Evolutionary conservation across 805 yeast genomes (phyloP), one percentile per base, ranked within the genome.

Genomic region (Zygosaccharomyces bailii): DNA sequence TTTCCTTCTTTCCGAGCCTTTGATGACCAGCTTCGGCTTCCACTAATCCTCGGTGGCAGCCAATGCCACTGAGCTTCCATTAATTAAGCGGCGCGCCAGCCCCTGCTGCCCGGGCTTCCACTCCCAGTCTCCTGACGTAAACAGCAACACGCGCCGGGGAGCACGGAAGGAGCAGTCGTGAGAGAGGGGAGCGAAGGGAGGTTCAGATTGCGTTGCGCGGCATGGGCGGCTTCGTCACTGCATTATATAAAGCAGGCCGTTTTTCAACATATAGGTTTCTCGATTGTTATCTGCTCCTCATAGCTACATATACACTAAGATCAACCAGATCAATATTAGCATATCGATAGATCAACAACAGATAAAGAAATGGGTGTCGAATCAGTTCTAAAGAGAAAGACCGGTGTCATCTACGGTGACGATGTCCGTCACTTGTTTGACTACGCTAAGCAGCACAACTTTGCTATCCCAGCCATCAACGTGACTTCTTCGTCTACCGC

Each of bases 401-500:
- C 93, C 69, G 99, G 99, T 80, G 99, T 93, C 74, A 89, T 93
- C 72, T 93, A 86, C 75, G 99, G 99, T 68, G 97, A 91, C 65
- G 99, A 93, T 68, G 99, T 93, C 53, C 68, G 68, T 50, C 72
- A 71, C 59, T 76, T 85, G 68, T 93, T 90, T 75, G 83, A 84
- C 72, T 88, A 90, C 73, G 96, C 96, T 52, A 96, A 86, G 74
- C 81, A 80, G 62, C 77, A 91, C 71, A 86, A 87, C 55, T 93
- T 89, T 61, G 99, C 99, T 57, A 89, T 93, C 66, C 99, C 99
- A 64, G 96, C 99, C 57, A 90, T 95, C 68, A 93, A 93, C 73
- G 97, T 93, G 49, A 93, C 99, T 56, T 87, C 98, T 27, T 90
- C 98, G 29, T 91, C 98, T 49, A 91, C 97, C 53, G 98, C 83